A percentile compares a stretch with the other conserved stretches of the same genome.
Conservation (phyloP, 352 stramenopile genomes). For the Pythium plurisporium region DNA sequence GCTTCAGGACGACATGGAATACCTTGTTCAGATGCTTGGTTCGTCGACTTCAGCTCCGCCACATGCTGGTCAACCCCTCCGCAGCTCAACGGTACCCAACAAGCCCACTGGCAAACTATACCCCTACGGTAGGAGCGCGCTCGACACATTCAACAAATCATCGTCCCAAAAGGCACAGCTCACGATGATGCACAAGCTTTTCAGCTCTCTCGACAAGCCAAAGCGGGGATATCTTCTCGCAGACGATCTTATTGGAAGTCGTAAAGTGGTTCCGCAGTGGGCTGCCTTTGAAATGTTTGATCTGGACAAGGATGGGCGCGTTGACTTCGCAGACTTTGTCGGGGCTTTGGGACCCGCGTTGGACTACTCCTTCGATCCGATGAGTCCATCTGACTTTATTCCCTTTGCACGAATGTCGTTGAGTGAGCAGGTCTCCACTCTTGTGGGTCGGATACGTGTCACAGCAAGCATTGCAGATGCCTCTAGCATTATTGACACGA, state of each 20-base stretch:
- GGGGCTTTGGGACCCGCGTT: conserved; percentile 44
- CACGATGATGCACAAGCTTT: conserved; percentile 39
- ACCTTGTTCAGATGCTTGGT: conserved; percentile 35
- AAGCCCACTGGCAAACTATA: conserved; percentile 40
- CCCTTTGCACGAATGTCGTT: conserved; percentile 22
- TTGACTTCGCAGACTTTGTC: conserved; percentile 58
- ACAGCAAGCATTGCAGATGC: conserved; percentile 19
- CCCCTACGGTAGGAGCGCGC: conserved; percentile 49
- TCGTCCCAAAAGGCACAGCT: conserved; percentile 38
- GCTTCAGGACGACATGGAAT: conserved; percentile 57
- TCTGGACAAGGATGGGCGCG: conserved; percentile 37
- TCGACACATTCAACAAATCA: conserved; percentile 50
- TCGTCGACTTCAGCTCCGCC: neutral
- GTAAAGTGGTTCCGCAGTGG: conserved; percentile 26
- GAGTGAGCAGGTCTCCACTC: conserved; percentile 37
- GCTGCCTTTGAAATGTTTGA: conserved; percentile 48
- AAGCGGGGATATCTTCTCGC: conserved; percentile 34
- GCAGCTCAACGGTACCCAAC: neutral
- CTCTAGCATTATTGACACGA: conserved; percentile 19
- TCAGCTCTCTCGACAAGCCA: conserved; percentile 34
- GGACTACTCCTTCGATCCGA: conserved; percentile 45
- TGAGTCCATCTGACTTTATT: conserved; percentile 6
- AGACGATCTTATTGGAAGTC: neutral
- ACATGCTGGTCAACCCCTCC: neutral
- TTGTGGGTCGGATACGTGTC: conserved; percentile 40